Percentiles rank a stretch among this genome's conserved stretches.
Conservation (phyloP, 495 filamentous ascomycete species). For the Saxophila tyrrhenica region DNA sequence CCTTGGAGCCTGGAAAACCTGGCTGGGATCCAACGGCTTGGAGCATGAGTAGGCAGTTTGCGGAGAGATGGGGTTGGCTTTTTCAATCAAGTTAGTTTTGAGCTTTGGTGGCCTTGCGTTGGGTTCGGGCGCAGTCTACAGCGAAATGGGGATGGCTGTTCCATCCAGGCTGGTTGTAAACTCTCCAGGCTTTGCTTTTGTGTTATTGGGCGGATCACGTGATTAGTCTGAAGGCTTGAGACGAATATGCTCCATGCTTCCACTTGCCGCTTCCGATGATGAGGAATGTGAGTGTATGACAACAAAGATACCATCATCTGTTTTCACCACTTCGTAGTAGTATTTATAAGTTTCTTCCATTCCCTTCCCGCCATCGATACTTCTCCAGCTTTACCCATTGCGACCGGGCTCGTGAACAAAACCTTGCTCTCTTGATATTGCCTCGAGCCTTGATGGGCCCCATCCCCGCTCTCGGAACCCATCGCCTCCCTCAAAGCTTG, state of each 20-base stretch:
- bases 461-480: too few species aligned
- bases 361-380: background rate
- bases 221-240: too few species aligned
- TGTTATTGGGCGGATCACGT: background rate
- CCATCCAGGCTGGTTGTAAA: background rate
- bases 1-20: background rate
- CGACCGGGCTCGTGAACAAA: too few species aligned
- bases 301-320: background rate
- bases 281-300: too few species aligned
- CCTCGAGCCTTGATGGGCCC: too few species aligned
- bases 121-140: background rate
- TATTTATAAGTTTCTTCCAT: background rate
- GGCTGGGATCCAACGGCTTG: background rate
- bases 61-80: background rate
- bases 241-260: too few species aligned
- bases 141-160: background rate
- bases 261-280: background rate
- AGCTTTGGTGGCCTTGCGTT: too few species aligned
- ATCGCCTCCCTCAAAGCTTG: slow-evolving; percentile 30
- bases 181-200: too few species aligned
- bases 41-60: background rate
- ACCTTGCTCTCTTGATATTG: too few species aligned
- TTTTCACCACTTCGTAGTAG: background rate
- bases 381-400: background rate
- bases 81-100: background rate